Conservation (phyloP, 768 basidiomycete species). For the Hirschioporus abietinus region DNA sequence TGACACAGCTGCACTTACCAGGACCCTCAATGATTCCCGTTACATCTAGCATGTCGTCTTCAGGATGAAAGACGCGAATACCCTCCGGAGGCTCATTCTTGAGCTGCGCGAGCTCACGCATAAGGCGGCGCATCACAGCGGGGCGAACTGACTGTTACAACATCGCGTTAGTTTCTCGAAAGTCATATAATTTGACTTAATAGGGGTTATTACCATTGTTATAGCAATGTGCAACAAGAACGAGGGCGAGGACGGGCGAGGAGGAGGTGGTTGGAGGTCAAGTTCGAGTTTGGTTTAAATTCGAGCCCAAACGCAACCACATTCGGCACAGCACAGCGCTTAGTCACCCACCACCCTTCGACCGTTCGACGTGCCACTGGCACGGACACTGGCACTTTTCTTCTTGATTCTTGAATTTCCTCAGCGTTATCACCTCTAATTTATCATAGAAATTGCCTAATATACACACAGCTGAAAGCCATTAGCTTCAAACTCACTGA, state of each 20-base stretch:
- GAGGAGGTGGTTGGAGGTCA: neutral
- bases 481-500: no score
- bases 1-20: slow-evolving; percentile 43
- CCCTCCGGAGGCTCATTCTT: slow-evolving; percentile 84
- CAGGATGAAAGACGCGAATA: slow-evolving; percentile 80
- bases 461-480: no score
- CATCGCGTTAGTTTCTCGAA: neutral
- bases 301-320: slow-evolving; percentile 5
- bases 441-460: no score
- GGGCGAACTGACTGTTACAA: slow-evolving; percentile 36
- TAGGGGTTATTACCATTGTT: neutral
- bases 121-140: slow-evolving; percentile 73
- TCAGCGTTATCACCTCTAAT: no score
- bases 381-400: no score
- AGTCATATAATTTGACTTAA: neutral
- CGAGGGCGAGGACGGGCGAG: neutral
- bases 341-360: no score
- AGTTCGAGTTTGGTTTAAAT: slow-evolving; percentile 3
- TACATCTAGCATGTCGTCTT: slow-evolving; percentile 85
- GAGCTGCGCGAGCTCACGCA: slow-evolving; percentile 81
- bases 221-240: neutral
- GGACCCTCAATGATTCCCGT: slow-evolving; percentile 88
- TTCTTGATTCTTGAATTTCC: no score
- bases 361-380: no score
- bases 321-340: neutral